These are phyloP conservation scores for Plasmodium billcollinsi DNA, from an alignment of 169 alveolate genomes.

Conservation along the genomic window DNA sequence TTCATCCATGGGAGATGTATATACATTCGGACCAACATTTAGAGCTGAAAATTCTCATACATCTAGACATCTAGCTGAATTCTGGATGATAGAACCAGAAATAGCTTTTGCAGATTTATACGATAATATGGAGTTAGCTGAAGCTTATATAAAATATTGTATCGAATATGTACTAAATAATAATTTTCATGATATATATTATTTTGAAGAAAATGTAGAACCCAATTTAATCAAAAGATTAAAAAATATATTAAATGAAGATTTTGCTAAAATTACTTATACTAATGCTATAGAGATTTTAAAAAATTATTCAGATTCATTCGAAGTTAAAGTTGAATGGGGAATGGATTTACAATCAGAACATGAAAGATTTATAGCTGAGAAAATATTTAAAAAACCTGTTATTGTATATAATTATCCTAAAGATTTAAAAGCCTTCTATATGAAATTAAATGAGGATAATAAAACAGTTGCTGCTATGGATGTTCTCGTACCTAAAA, in stretches of 20 bases:
- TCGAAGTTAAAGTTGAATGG: slow-evolving; percentile 91
- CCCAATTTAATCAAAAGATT: slow-evolving; percentile 93
- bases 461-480: slow-evolving; percentile 97
- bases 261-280: slow-evolving; percentile 96
- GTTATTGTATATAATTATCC: slow-evolving; percentile 98
- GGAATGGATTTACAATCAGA: slow-evolving; percentile 98
- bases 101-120: slow-evolving; percentile 95
- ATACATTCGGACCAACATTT: slow-evolving; percentile 99
- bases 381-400: slow-evolving; percentile 96
- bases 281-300: slow-evolving; percentile 96
- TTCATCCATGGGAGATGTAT: slow-evolving; percentile 97
- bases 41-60: slow-evolving; percentile 99
- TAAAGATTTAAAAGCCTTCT: slow-evolving; percentile 96
- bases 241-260: slow-evolving; percentile 88
- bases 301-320: slow-evolving; percentile 80
- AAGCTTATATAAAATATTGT: slow-evolving; percentile 95
- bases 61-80: slow-evolving; percentile 98
- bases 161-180: slow-evolving; percentile 93
- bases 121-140: slow-evolving; percentile 97
- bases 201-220: slow-evolving; percentile 91
- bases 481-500: slow-evolving; percentile 97
- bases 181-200: slow-evolving; percentile 93
- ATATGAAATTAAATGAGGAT: slow-evolving; percentile 96
- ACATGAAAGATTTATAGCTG: slow-evolving; percentile 97
- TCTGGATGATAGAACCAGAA: slow-evolving; percentile 99